Conservation (phyloP, 179 eudicot genomes). For the Actinidia polygama region DNA sequence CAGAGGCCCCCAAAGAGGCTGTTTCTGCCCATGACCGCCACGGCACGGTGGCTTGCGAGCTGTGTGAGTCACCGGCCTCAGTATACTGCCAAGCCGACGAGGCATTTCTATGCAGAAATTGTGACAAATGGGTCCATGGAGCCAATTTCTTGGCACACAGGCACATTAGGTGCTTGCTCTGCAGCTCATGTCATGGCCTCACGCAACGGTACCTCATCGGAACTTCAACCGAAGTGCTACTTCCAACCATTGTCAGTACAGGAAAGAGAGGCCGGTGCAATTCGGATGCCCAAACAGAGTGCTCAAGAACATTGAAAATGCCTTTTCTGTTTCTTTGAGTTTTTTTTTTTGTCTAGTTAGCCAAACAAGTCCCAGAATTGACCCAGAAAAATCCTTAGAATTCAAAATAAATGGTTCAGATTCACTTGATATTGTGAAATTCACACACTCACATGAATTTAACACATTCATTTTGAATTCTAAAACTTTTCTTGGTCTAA, state of each 20-base stretch:
- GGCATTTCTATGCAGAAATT: constrained; percentile 51
- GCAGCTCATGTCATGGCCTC: constrained; percentile 37
- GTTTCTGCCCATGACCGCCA: neutral
- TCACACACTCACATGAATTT: too few relatives aligned
- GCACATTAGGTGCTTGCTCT: constrained; percentile 48
- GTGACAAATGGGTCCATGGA: constrained; percentile 51
- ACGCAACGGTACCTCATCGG: constrained; percentile 39
- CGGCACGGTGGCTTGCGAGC: constrained; percentile 32
- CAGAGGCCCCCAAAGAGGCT: neutral
- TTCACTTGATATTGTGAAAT: too few relatives aligned
- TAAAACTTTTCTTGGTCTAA: too few relatives aligned
- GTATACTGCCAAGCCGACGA: constrained; percentile 52
- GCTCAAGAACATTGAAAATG: constrained; percentile 15
- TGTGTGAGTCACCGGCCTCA: constrained; percentile 38
- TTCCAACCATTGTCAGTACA: constrained; percentile 6
- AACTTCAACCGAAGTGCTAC: constrained; percentile 28
- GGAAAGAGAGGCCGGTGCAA: constrained; percentile 12
- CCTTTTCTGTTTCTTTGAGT: constrained; percentile 30
- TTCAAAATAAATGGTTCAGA: too few relatives aligned
- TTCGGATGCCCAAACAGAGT: neutral
- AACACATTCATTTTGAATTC: too few relatives aligned
- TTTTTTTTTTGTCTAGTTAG: too few relatives aligned
- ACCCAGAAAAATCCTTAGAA: too few relatives aligned
- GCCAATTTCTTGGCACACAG: constrained; percentile 62
- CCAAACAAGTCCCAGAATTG: too few relatives aligned